Conservation (phyloP, 148 eudicot species). For the Rhododendron kiyosumense region DNA sequence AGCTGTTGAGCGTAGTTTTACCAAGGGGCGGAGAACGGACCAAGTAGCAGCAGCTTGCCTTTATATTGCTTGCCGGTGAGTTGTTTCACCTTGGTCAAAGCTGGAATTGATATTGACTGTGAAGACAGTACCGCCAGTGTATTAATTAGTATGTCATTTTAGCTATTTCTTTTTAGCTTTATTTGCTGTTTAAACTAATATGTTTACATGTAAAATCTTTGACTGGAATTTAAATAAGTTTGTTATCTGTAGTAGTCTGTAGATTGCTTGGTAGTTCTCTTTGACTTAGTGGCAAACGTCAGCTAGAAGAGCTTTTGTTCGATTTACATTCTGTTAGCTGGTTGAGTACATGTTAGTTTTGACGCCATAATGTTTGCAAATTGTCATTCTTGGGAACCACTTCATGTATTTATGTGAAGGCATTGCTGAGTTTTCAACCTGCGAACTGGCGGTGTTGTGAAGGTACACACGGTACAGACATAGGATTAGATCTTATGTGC, state of each 20-base stretch:
- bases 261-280: neutral
- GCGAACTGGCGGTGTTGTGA: neutral
- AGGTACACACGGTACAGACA: neutral
- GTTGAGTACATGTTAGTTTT: neutral
- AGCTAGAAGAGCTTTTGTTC: neutral
- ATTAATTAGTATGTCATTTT: neutral
- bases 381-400: neutral
- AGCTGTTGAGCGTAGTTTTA: slow-evolving; percentile 41
- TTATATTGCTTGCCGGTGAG: slow-evolving; percentile 56
- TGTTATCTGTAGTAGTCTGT: neutral
- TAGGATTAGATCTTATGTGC: neutral
- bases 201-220: neutral
- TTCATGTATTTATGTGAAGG: neutral
- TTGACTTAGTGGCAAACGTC: neutral
- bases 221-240: neutral
- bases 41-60: slow-evolving; percentile 56
- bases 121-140: neutral
- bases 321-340: neutral
- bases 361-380: neutral
- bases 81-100: neutral
- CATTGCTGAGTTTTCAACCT: neutral
- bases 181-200: neutral
- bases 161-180: neutral
- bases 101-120: neutral
- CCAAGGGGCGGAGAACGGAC: slow-evolving; percentile 44